A percentile compares a stretch with the other conserved stretches of the same genome.
Conservation (phyloP, 306 rosid genomes). For the Casuarina glauca region DNA sequence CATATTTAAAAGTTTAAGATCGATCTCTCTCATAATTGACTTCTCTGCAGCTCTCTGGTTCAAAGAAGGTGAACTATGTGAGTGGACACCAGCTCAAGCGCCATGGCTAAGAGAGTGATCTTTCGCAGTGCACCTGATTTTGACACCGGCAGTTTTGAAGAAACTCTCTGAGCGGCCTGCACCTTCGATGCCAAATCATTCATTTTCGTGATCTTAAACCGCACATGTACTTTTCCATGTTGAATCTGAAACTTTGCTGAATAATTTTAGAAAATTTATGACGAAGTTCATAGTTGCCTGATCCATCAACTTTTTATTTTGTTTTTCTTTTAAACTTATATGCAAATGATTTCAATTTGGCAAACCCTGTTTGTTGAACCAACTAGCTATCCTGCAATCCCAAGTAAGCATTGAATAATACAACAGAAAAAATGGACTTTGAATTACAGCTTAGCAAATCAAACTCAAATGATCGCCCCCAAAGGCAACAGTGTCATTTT, state of each 20-base stretch:
- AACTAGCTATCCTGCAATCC: background rate
- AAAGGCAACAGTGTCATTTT: no score
- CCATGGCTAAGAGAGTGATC: constrained; percentile 82
- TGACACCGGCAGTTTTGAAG: constrained; percentile 28
- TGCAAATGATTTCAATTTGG: background rate
- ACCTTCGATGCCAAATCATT: background rate
- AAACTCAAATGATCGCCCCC: background rate
- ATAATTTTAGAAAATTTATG: background rate
- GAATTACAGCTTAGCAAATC: background rate
- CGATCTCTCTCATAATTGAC: constrained; percentile 10
- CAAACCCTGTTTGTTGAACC: background rate
- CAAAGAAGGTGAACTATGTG: constrained; percentile 75
- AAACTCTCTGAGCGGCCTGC: constrained; percentile 3
- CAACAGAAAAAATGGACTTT: background rate
- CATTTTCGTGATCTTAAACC: background rate
- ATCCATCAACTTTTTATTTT: background rate
- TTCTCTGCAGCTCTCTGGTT: constrained; percentile 81
- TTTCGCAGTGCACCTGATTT: constrained; percentile 17
- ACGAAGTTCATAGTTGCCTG: background rate
- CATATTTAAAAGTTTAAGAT: background rate
- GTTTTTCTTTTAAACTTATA: background rate
- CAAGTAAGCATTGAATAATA: background rate
- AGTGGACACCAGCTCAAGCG: constrained; percentile 72
- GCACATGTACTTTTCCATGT: constrained; percentile 7
- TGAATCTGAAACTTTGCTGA: background rate